Evolutionary conservation across 148 eudicot species (phyloP).

Genomic region (Arctostaphylos glauca): DNA sequence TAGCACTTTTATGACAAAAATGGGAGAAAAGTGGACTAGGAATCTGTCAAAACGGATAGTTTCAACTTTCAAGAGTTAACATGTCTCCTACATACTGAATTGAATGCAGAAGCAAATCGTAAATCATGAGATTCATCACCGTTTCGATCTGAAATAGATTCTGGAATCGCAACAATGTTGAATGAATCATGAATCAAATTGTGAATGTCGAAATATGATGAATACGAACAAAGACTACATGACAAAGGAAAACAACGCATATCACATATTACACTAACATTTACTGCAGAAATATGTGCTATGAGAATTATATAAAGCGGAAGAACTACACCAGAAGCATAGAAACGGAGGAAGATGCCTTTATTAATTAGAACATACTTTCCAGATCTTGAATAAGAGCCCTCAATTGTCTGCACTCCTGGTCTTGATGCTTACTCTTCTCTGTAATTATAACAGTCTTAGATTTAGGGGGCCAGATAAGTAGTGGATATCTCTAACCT

Average conservation of each 20-base stretch:
- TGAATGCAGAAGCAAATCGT: neutral
- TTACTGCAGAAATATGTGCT: neutral
- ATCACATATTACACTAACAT: neutral
- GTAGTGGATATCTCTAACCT: neutral
- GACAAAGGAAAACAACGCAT: neutral
- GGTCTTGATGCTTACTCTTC: slow-evolving; percentile 52
- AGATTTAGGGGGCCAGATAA: slow-evolving; percentile 18
- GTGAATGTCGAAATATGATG: neutral
- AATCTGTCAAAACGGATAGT: neutral
- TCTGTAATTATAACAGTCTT: slow-evolving; percentile 51
- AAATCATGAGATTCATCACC: neutral
- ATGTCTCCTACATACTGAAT: neutral
- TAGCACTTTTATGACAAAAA: neutral
- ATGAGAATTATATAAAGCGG: neutral
- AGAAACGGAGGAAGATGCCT: slow-evolving; percentile 3
- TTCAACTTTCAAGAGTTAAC: neutral
- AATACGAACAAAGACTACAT: neutral
- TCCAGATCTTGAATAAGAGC: slow-evolving; percentile 79
- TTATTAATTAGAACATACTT: slow-evolving; percentile 44
- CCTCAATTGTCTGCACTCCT: slow-evolving; percentile 70
- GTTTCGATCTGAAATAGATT: neutral
- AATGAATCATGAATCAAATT: neutral
- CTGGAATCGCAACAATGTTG: neutral
- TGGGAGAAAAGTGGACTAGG: neutral
- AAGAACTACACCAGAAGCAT: neutral